These are phyloP conservation scores for Rhodotorula sp. DNA, from an alignment of 1,284 basidiomycete species.

Conservation along the genomic window DNA sequence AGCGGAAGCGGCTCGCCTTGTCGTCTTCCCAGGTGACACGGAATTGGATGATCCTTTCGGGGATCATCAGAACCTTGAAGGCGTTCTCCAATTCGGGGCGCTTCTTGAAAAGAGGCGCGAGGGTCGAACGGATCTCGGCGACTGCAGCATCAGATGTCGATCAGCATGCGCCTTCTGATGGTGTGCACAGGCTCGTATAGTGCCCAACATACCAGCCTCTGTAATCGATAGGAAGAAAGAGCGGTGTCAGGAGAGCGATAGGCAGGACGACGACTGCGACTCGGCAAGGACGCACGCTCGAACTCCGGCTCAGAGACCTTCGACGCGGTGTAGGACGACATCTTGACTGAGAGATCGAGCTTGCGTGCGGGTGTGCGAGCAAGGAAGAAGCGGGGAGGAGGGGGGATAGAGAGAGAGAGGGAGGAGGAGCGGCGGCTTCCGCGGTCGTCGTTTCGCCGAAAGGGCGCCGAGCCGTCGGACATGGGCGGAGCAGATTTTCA, in stretches of 20 bases:
- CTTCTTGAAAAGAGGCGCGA: conserved; percentile 66
- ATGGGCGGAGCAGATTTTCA: no score
- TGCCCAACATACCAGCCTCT: not conserved
- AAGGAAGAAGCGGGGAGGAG: not conserved
- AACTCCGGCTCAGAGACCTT: conserved; percentile 40
- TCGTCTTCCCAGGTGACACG: conserved; percentile 79
- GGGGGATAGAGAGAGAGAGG: not conserved
- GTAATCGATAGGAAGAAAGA: not conserved
- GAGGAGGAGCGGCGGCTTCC: not conserved
- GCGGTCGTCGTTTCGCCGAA: no score
- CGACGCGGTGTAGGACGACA: conserved; percentile 32
- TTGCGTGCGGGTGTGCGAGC: not conserved
- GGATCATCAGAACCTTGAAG: conserved; percentile 62
- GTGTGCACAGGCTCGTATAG: not conserved
- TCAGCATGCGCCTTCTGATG: no score
- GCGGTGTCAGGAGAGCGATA: not conserved
- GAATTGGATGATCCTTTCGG: conserved; percentile 69
- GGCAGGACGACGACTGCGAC: no score
- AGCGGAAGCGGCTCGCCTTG: conserved; percentile 40
- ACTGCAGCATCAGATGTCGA: not conserved
- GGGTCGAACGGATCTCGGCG: conserved; percentile 58
- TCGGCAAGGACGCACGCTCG: conserved; percentile 32
- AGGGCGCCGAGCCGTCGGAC: no score
- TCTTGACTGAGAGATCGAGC: not conserved
- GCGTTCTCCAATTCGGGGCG: conserved; percentile 71